Evolutionary conservation across 2,329 filamentous ascomycete species (phyloP).

Genomic region (Calcarisporium arbuscula): DNA sequence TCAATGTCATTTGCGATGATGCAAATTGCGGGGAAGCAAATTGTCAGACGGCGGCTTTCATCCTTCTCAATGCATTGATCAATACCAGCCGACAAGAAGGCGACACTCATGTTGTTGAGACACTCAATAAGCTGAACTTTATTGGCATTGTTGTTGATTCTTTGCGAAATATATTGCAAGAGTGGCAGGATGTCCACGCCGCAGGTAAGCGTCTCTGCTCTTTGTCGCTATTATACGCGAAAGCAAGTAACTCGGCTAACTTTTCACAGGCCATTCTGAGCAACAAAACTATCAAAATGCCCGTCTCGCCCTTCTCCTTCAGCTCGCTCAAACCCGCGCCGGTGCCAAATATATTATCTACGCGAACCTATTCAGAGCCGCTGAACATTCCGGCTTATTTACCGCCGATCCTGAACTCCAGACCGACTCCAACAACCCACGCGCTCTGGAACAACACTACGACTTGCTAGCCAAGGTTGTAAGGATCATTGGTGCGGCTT

Average conservation of each 20-base stretch:
- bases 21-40: constrained; percentile 76
- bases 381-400: constrained; percentile 81
- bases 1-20: constrained; percentile 88
- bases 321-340: constrained; percentile 74
- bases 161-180: constrained; percentile 67
- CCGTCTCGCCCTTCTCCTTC: constrained; percentile 74
- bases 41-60: constrained; percentile 78
- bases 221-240: neutral
- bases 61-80: constrained; percentile 75
- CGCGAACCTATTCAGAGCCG: constrained; percentile 75
- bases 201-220: constrained; percentile 39
- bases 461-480: constrained; percentile 73
- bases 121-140: constrained; percentile 82
- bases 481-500: constrained; percentile 73
- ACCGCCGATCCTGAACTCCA: constrained; percentile 88
- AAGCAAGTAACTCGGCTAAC: constrained; percentile 12
- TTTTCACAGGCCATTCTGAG: constrained; percentile 32
- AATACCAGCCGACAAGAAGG: constrained; percentile 65
- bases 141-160: constrained; percentile 85
- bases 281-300: constrained; percentile 55
- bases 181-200: constrained; percentile 55
- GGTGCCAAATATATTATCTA: constrained; percentile 86
- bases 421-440: constrained; percentile 62
- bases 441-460: constrained; percentile 76
- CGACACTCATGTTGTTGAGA: constrained; percentile 69